Conservation (phyloP, 768 basidiomycete genomes). For the Russula griseocarnosa region DNA sequence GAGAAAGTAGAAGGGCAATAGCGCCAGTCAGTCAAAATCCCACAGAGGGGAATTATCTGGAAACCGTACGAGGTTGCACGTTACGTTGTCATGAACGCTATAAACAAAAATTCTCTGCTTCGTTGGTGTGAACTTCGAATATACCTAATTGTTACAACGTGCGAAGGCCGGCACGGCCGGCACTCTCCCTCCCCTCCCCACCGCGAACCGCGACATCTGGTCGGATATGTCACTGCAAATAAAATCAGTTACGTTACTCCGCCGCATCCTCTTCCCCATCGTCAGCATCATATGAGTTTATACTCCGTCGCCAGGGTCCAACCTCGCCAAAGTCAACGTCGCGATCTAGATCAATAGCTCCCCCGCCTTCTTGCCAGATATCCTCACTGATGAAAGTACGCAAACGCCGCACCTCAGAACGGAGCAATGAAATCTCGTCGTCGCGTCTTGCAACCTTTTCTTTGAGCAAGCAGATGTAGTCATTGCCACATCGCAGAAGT, state of each 20-base stretch:
- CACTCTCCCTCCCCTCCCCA: not conserved
- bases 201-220: not conserved
- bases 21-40: conserved; percentile 2
- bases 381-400: conserved; percentile 39
- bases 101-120: conserved; percentile 10
- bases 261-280: conserved; percentile 24
- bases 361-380: conserved; percentile 36
- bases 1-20: not conserved
- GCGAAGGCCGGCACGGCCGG: not conserved
- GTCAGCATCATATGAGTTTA: conserved; percentile 26
- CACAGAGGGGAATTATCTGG: conserved; percentile 3
- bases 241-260: conserved; percentile 17
- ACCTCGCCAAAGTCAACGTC: conserved; percentile 58
- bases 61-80: conserved; percentile 14
- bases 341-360: conserved; percentile 48
- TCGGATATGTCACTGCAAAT: conserved; percentile 7
- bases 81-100: conserved; percentile 16
- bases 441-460: conserved; percentile 76
- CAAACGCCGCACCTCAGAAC: conserved; percentile 62
- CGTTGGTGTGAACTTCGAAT: conserved; percentile 7
- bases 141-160: conserved; percentile 15
- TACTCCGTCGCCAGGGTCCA: conserved; percentile 29
- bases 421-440: conserved; percentile 63
- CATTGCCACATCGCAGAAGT: conserved; percentile 85
- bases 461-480: conserved; percentile 75